phyloP scores from a whole-genome alignment of 352 stramenopile species.

The Phytophthora sansomeana region DNA sequence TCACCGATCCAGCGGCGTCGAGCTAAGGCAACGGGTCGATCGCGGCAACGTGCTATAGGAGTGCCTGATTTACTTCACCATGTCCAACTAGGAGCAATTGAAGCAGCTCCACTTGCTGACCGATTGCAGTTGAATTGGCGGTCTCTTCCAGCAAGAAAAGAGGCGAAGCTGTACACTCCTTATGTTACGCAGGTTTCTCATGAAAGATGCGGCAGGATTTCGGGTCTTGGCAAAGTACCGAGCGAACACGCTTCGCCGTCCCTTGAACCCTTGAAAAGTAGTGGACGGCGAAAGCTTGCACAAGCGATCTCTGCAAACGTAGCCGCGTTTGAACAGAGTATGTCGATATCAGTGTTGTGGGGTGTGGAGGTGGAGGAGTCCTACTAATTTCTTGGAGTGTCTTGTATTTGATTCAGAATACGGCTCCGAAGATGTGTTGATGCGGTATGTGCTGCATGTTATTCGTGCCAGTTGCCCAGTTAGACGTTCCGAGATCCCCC shows the following conservation, averaged over 20 bases:
- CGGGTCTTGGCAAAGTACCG: not conserved
- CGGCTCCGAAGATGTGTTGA: conserved; percentile 45
- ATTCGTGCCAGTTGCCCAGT: conserved; percentile 40
- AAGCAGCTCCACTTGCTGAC: conserved; percentile 9
- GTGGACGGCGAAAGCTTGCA: not conserved
- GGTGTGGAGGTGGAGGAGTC: not conserved
- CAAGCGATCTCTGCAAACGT: not conserved
- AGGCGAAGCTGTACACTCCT: conserved; percentile 28
- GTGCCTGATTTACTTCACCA: not conserved
- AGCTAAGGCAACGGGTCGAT: conserved; percentile 4
- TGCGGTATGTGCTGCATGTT: conserved; percentile 56
- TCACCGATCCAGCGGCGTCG: not conserved
- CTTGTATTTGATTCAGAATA: conserved; percentile 45
- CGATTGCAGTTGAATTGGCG: conserved; percentile 29
- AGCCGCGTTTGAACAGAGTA: conserved; percentile 34
- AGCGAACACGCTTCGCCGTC: conserved; percentile 7
- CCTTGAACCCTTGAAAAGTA: not conserved
- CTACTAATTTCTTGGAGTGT: not conserved
- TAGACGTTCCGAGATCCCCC: conserved; percentile 43
- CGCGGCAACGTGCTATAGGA: not conserved
- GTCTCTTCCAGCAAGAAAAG: conserved; percentile 20
- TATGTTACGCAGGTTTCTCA: conserved; percentile 1
- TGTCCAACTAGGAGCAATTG: not conserved
- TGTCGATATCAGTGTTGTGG: not conserved
- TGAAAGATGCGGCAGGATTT: not conserved